A percentile compares a stretch with the other conserved stretches of the same genome.
These are phyloP conservation scores for Lobulomyces angularis DNA, from an alignment of 192 early-diverging fungal species.

Conservation along the genomic window DNA sequence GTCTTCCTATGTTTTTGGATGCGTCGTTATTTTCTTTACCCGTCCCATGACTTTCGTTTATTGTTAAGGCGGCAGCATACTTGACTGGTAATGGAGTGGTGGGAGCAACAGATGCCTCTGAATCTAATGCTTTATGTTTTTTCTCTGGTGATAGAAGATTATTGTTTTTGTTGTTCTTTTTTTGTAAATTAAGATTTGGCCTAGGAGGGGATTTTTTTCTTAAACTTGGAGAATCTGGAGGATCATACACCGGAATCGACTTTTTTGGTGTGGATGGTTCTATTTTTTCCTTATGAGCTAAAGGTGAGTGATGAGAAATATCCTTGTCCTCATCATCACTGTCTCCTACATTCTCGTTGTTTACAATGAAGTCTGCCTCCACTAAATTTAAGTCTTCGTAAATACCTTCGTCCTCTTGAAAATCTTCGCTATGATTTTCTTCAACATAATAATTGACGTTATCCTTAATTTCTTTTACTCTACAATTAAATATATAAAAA, in stretches of 20 bases:
- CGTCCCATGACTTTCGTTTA: no score
- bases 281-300: no score
- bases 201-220: not conserved
- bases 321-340: conserved; percentile 9
- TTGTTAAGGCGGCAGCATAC: no score
- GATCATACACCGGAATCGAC: no score
- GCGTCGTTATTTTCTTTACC: no score
- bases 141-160: no score
- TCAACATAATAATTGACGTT: conserved; percentile 90
- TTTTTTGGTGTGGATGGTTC: no score
- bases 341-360: conserved; percentile 50
- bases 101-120: no score
- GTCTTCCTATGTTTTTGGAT: no score
- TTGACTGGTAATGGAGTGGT: no score
- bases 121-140: no score
- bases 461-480: conserved; percentile 73
- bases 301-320: not conserved
- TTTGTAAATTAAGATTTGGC: conserved; percentile 8
- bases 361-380: conserved; percentile 71
- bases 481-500: not conserved
- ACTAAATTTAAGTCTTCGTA: conserved; percentile 89
- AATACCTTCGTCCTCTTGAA: conserved; percentile 83
- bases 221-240: conserved; percentile 1
- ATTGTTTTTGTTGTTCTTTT: no score
- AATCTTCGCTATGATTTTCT: conserved; percentile 78